These are phyloP conservation scores for Pyrus betulifolia DNA, from an alignment of 306 rosid genomes.

Conservation along the genomic window DNA sequence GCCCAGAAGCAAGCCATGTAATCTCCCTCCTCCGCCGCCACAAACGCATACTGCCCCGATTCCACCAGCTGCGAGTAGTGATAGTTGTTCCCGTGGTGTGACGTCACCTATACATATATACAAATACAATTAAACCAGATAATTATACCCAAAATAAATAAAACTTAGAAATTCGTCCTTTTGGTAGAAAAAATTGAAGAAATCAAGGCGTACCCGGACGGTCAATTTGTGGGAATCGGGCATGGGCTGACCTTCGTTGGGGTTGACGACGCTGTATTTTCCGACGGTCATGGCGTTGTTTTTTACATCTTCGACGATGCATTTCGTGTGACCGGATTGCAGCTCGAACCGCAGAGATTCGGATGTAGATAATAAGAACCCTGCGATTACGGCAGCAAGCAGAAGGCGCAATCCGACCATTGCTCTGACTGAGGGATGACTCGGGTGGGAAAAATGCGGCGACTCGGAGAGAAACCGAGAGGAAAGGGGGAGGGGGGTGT, in stretches of 20 bases:
- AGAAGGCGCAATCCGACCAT: slow-evolving; percentile 8
- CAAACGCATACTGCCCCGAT: slow-evolving; percentile 63
- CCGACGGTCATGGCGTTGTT: slow-evolving; percentile 86
- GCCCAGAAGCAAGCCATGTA: slow-evolving; percentile 91
- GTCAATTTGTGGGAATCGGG: slow-evolving; percentile 71
- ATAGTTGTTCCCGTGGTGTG: slow-evolving; percentile 58
- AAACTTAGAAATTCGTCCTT: not conserved
- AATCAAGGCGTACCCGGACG: slow-evolving; percentile 50
- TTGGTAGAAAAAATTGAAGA: not conserved
- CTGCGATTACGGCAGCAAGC: slow-evolving; percentile 18
- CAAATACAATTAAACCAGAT: not conserved
- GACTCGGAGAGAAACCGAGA: not conserved
- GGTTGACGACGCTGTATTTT: slow-evolving; percentile 61
- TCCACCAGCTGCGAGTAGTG: slow-evolving; percentile 65
- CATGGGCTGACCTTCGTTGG: slow-evolving; percentile 54
- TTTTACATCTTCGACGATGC: slow-evolving; percentile 86
- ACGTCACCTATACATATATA: slow-evolving; percentile 58
- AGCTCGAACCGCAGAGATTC: slow-evolving; percentile 84
- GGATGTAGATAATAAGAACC: slow-evolving; percentile 34
- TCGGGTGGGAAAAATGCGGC: not conserved
- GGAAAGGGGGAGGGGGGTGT: not conserved
- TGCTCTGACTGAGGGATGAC: not conserved
- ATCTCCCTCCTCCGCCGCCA: slow-evolving; percentile 71
- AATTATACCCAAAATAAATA: not conserved
- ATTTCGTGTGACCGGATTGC: slow-evolving; percentile 76